Evolutionary conservation across 2,329 filamentous ascomycete genomes (phyloP), one percentile per base, ranked within the genome.

Genomic region (Ceratocystis eucalypticola): DNA sequence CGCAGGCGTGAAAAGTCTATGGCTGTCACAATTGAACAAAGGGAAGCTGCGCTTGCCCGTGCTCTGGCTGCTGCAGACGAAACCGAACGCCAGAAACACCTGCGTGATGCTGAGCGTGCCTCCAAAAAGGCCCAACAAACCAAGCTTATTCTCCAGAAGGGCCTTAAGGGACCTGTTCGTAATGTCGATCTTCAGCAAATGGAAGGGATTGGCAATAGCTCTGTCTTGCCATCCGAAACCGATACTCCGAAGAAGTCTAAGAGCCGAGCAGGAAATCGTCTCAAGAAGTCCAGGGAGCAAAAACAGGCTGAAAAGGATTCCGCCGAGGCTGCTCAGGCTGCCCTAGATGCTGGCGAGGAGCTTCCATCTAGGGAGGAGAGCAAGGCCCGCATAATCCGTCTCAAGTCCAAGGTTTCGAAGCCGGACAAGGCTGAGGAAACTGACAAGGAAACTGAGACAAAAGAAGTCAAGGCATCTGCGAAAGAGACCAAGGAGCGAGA

Each of bases 1-100:
- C 85, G 94, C 68, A 87, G 94, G 55, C 88, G 94, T 20, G 93
- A 97, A 75, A 96, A 96, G 78, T 96, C 93, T 3, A 91, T 96
- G 80, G 91, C 91, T 3, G 88, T 95, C 68, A 93, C 91, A 5
- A 88, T 95, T 71, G 93, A 96, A 74, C 87, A 91, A 74, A 94
- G 95, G 77, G 89, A 94, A 69, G 84, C 88, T 2, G 89, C 91
- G 3, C 80, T 96, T 57, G 86, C 88, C 69, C 88, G 88, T 70
- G 90, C 92, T 8, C 83, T 88, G 67, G 84, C 87, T 65, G 88
- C 90, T 2, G 84, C 89, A 70, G 91, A 96, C 72, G 89, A 94
- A 69, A 82, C 86, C 30, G 92, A 96, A 75, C 86, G 86, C 70
- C 85, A 86, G 72, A 91, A 88, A 74, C 87, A 91, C 71, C 79